These are phyloP conservation scores for Teunomyces lycoperdinae DNA, from an alignment of 805 yeast genomes.

Conservation along the genomic window DNA sequence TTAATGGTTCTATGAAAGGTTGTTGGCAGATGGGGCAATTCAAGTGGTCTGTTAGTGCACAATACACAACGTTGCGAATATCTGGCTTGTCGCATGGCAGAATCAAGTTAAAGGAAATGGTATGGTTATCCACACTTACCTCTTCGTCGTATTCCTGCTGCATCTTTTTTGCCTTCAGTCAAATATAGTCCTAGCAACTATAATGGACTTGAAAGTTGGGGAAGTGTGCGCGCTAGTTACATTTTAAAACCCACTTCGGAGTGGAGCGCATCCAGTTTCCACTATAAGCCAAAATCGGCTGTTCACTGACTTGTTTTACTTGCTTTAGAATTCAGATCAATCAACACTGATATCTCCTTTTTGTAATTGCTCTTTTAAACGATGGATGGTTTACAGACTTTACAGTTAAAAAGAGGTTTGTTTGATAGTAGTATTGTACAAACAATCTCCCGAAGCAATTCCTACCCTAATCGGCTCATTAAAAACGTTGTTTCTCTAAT, in stretches of 20 bases:
- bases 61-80: constrained; percentile 28
- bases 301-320: not conserved
- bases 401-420: too few species aligned
- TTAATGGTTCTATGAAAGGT: constrained; percentile 58
- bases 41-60: constrained; percentile 27
- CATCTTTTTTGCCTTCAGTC: not conserved
- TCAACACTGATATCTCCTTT: too few species aligned
- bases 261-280: not conserved
- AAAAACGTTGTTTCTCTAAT: too few species aligned
- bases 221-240: not conserved
- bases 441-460: too few species aligned
- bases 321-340: too few species aligned
- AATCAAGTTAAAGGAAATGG: constrained; percentile 15
- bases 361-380: too few species aligned
- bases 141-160: constrained; percentile 5
- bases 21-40: constrained; percentile 66
- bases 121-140: constrained; percentile 6
- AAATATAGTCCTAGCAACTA: not conserved
- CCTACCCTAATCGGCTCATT: too few species aligned
- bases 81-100: constrained; percentile 21
- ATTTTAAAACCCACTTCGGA: not conserved
- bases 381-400: too few species aligned
- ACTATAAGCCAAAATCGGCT: not conserved
- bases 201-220: not conserved
- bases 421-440: too few species aligned